Evolutionary conservation across 2,329 filamentous ascomycete genomes (phyloP).

Genomic region (Blumeriella jaapii): DNA sequence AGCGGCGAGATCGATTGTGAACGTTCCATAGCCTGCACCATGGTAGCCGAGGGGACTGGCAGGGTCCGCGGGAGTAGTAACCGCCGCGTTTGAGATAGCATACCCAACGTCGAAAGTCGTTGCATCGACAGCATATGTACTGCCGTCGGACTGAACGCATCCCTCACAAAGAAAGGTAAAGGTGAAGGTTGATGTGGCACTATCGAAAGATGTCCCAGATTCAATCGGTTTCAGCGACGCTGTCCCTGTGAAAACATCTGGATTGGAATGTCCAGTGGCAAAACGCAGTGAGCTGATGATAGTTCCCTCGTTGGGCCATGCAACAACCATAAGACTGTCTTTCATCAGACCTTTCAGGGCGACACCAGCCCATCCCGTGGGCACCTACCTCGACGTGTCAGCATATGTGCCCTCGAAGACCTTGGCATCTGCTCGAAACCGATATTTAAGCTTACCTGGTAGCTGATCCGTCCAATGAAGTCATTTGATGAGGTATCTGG

Average conservation of each 20-base stretch:
- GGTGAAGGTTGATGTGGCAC: slow-evolving; percentile 2
- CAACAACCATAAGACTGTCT: slow-evolving; percentile 35
- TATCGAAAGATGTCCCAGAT: slow-evolving; percentile 1
- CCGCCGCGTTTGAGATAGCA: neutral
- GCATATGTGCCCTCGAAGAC: too few relatives aligned
- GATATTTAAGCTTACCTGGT: neutral
- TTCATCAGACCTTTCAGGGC: slow-evolving; percentile 36
- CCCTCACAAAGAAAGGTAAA: slow-evolving; percentile 4
- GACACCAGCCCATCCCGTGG: slow-evolving; percentile 37
- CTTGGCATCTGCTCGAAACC: too few relatives aligned
- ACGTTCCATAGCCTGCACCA: neutral
- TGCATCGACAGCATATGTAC: neutral
- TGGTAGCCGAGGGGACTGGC: neutral
- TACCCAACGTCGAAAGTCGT: neutral
- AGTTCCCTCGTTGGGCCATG: slow-evolving; percentile 36
- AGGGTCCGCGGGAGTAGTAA: neutral
- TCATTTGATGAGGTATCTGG: slow-evolving; percentile 1
- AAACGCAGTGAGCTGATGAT: slow-evolving; percentile 31
- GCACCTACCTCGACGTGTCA: too few relatives aligned
- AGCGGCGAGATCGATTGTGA: neutral
- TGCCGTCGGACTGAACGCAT: slow-evolving; percentile 2
- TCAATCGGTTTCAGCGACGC: neutral
- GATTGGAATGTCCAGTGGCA: slow-evolving; percentile 3
- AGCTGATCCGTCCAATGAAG: slow-evolving; percentile 5
- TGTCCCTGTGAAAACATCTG: neutral